Conservation (phyloP, 306 rosid species). For the Inga laurina region DNA sequence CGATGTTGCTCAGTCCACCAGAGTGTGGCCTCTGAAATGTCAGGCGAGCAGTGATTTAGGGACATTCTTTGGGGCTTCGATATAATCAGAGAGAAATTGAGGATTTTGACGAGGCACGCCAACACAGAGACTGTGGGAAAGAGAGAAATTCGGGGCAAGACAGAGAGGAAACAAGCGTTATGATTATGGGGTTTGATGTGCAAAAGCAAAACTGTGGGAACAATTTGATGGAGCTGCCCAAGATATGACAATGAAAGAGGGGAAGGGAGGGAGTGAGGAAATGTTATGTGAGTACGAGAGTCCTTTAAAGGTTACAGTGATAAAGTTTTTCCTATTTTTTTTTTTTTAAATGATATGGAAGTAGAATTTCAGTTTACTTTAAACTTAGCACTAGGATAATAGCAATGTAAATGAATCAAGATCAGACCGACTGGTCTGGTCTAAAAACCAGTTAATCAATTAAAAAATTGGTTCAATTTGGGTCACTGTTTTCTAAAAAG, state of each 20-base stretch:
- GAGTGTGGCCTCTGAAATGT: conserved; percentile 49
- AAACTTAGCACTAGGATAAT: not conserved
- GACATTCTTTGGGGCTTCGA: conserved; percentile 36
- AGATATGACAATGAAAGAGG: conserved; percentile 58
- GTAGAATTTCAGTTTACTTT: not conserved
- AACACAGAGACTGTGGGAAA: conserved; percentile 7
- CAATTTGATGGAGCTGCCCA: conserved; percentile 55
- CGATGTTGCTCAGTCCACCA: conserved; percentile 51
- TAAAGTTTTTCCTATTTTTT: not conserved
- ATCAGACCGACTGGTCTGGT: too few species aligned
- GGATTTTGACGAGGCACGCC: conserved; percentile 3
- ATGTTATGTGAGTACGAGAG: conserved; percentile 39
- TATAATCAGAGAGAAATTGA: not conserved
- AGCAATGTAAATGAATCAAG: too few species aligned
- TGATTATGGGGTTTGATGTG: conserved; percentile 61
- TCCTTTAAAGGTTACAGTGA: conserved; percentile 45
- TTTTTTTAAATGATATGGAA: not conserved
- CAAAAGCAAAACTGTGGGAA: conserved; percentile 54
- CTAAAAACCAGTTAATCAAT: too few species aligned
- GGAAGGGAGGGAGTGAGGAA: not conserved
- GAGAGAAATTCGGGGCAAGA: not conserved
- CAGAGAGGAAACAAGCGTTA: conserved; percentile 48
- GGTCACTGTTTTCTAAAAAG: too few species aligned
- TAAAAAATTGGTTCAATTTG: too few species aligned
- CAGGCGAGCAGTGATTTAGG: conserved; percentile 52